These are phyloP conservation scores for Pyricularia sp. DNA, from an alignment of 2,329 filamentous ascomycete genomes.

Conservation along the genomic window DNA sequence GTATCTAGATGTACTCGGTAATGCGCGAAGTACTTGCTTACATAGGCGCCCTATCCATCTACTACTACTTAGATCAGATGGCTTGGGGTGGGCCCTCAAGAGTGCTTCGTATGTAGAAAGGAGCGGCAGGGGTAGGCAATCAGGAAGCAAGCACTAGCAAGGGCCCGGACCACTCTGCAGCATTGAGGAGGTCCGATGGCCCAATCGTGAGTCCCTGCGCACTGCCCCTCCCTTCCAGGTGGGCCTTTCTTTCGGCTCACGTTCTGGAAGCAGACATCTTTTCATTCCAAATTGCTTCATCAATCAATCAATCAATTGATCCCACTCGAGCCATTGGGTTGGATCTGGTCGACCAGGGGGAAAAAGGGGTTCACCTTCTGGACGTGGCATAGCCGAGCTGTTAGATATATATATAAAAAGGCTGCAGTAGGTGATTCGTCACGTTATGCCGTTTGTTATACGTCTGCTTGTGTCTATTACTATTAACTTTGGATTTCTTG, in stretches of 20 bases:
- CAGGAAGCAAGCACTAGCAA: neutral
- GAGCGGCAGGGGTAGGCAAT: neutral
- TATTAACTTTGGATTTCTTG: neutral
- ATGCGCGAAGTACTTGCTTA: too few species aligned
- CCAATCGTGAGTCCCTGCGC: neutral
- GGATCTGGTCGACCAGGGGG: neutral
- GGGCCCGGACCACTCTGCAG: neutral
- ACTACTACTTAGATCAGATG: too few species aligned
- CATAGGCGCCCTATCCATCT: too few species aligned
- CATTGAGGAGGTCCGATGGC: neutral
- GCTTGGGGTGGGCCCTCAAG: neutral
- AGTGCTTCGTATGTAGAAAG: neutral
- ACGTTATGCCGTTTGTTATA: neutral
- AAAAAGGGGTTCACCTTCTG: neutral
- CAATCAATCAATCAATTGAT: neutral
- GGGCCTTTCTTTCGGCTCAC: neutral
- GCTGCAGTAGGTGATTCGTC: neutral
- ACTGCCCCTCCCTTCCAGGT: neutral
- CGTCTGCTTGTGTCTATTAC: neutral
- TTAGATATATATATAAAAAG: neutral
- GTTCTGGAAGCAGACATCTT: neutral
- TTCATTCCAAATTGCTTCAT: neutral
- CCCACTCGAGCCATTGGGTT: neutral
- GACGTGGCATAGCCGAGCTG: neutral
- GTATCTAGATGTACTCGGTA: too few species aligned